A percentile compares a stretch with the other conserved stretches of the same genome.
Conservation (phyloP, 768 basidiomycete species). For the Hygrophoropsis aurantiaca region DNA sequence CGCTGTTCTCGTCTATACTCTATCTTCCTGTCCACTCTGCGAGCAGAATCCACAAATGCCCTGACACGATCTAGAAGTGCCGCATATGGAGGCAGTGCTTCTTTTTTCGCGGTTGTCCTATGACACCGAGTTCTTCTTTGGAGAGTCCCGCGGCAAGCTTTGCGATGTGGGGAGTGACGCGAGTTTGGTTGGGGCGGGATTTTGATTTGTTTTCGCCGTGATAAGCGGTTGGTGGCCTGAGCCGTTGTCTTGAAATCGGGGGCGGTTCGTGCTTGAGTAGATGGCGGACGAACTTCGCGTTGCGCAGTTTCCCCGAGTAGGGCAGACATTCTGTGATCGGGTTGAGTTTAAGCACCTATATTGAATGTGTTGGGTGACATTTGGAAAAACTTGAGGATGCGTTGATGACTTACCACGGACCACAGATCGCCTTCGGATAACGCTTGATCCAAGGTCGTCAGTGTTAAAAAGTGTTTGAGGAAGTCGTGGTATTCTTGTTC, state of each 20-base stretch:
- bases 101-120: slow-evolving; percentile 42
- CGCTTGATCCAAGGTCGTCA: slow-evolving; percentile 13
- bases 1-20: slow-evolving; percentile 31
- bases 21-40: slow-evolving; percentile 9
- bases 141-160: slow-evolving; percentile 51
- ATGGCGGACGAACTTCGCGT: slow-evolving; percentile 16
- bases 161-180: slow-evolving; percentile 63
- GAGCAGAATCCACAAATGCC: slow-evolving; percentile 19
- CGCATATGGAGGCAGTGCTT: slow-evolving; percentile 11
- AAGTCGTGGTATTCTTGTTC: slow-evolving; percentile 35
- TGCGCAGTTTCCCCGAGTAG: slow-evolving; percentile 17
- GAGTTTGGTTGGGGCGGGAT: slow-evolving; percentile 44
- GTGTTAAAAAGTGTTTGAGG: slow-evolving; percentile 24
- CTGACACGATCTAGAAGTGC: slow-evolving; percentile 17
- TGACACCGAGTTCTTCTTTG: slow-evolving; percentile 50
- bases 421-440: slow-evolving; percentile 26
- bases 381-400: too few relatives aligned
- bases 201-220: slow-evolving; percentile 47
- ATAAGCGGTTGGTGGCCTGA: slow-evolving; percentile 4
- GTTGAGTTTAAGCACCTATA: slow-evolving; percentile 20
- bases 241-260: not conserved
- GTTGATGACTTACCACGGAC: slow-evolving; percentile 21
- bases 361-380: not conserved
- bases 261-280: slow-evolving; percentile 14
- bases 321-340: slow-evolving; percentile 21